A percentile compares a stretch with the other conserved stretches of the same genome.
Evolutionary conservation across 2,329 filamentous ascomycete genomes (phyloP).

Genomic region (Aspergillus sp.): DNA sequence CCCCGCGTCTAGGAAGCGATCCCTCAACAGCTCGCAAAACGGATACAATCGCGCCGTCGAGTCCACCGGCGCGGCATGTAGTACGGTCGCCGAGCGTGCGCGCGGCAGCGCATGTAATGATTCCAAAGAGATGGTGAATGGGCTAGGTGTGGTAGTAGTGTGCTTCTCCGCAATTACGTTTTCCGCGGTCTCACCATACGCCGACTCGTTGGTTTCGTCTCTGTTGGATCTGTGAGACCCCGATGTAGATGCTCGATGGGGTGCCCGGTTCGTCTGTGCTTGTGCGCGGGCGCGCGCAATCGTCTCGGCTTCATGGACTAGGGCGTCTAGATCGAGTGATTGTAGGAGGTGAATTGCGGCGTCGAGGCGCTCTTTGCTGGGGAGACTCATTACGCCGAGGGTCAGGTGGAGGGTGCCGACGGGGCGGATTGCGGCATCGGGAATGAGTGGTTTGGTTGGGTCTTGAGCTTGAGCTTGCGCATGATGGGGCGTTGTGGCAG

Average conservation of each 20-base stretch:
- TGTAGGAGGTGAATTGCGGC: conserved; percentile 48
- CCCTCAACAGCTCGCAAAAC: conserved; percentile 41
- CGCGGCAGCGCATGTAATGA: conserved; percentile 40
- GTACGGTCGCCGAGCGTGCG: conserved; percentile 35
- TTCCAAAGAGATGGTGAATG: conserved; percentile 46
- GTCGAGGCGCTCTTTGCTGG: conserved; percentile 49
- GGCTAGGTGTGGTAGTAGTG: conserved; percentile 6
- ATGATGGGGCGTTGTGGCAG: background rate
- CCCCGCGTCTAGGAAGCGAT: conserved; percentile 45
- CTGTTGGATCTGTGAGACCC: background rate
- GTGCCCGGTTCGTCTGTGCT: background rate
- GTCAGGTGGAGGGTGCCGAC: conserved; percentile 82
- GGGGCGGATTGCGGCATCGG: conserved; percentile 68
- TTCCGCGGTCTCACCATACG: no score
- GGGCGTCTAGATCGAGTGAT: conserved; percentile 43
- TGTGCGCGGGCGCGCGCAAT: conserved; percentile 8
- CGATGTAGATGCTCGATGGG: no score
- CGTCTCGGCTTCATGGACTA: conserved; percentile 39
- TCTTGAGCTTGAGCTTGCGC: background rate
- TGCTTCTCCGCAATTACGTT: no score
- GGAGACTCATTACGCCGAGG: conserved; percentile 78
- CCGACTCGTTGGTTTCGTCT: background rate
- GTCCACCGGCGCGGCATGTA: conserved; percentile 43
- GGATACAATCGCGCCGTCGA: conserved; percentile 40
- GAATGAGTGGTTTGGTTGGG: conserved; percentile 47